Conservation (phyloP, 2,329 filamentous ascomycete genomes). For the Fusarium devonianum region DNA sequence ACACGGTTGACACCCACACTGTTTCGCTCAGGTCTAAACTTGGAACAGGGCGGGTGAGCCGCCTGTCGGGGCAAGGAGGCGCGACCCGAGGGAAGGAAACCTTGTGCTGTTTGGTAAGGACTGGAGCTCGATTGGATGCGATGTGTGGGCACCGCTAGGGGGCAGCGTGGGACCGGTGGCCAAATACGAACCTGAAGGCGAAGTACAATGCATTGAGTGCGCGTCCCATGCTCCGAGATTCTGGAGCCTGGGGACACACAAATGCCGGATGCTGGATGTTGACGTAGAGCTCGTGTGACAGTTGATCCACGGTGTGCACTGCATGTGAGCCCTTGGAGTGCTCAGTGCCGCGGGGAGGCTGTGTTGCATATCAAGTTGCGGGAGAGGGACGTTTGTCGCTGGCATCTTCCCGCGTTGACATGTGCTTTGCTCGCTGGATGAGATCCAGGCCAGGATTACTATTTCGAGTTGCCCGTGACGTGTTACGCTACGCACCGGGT, state of each 20-base stretch:
- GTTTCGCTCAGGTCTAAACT: slow-evolving; percentile 32
- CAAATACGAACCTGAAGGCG: slow-evolving; percentile 31
- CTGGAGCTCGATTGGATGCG: slow-evolving; percentile 22
- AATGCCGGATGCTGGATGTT: slow-evolving; percentile 9
- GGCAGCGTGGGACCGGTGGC: slow-evolving; percentile 22
- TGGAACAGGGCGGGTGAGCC: slow-evolving; percentile 33
- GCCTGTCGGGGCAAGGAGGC: slow-evolving; percentile 35
- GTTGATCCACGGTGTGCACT: not conserved
- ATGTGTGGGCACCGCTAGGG: slow-evolving; percentile 15
- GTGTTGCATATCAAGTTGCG: not conserved
- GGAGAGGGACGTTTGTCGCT: not conserved
- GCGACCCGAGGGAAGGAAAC: slow-evolving; percentile 25
- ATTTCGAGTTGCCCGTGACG: slow-evolving; percentile 6
- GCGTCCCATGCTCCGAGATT: slow-evolving; percentile 19
- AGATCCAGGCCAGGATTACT: slow-evolving; percentile 2
- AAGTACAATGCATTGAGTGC: slow-evolving; percentile 17
- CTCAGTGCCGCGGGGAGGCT: too few species aligned
- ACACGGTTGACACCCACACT: slow-evolving; percentile 12
- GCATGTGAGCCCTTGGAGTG: slow-evolving; percentile 6
- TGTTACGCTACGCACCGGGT: slow-evolving; percentile 4
- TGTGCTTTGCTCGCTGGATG: not conserved
- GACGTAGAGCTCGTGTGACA: slow-evolving; percentile 1
- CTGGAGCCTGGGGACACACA: slow-evolving; percentile 7
- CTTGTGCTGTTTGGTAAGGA: slow-evolving; percentile 35
- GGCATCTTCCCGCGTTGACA: not conserved